Conservation (phyloP, 441 rosid species). For the Codiaeum variegatum region DNA sequence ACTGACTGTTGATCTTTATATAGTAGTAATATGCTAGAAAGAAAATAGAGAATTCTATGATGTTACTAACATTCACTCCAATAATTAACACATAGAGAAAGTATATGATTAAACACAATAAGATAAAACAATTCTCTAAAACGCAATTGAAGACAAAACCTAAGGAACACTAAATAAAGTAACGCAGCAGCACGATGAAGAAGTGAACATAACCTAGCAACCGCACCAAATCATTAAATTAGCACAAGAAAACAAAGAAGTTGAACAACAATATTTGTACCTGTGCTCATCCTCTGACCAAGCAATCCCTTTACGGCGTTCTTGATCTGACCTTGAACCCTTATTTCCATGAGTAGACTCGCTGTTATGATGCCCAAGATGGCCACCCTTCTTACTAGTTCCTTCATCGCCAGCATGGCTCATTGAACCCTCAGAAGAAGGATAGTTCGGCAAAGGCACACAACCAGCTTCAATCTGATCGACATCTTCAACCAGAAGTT, state of each 20-base stretch:
- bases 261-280: conserved; percentile 34
- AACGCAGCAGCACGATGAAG: background rate
- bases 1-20: background rate
- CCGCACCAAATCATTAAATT: background rate
- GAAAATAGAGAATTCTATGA: background rate
- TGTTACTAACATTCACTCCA: background rate
- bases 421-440: conserved; percentile 54
- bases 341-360: conserved; percentile 75
- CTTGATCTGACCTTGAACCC: conserved; percentile 84
- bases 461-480: conserved; percentile 75
- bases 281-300: conserved; percentile 99
- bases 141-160: background rate
- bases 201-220: background rate
- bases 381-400: conserved; percentile 61
- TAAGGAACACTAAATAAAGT: background rate
- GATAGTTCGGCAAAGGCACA: conserved; percentile 77
- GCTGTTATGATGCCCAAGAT: conserved; percentile 44
- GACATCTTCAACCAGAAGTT: conserved; percentile 78
- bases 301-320: conserved; percentile 93
- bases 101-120: background rate
- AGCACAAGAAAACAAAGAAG: conserved; percentile 11
- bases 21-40: background rate
- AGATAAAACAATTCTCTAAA: conserved; percentile 9
- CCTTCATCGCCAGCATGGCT: conserved; percentile 66
- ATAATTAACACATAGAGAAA: background rate